Percentiles rank a stretch among this genome's conserved stretches.
phyloP scores from a whole-genome alignment of 768 basidiomycete genomes.

The Leucocoprinus birnbaumii region DNA sequence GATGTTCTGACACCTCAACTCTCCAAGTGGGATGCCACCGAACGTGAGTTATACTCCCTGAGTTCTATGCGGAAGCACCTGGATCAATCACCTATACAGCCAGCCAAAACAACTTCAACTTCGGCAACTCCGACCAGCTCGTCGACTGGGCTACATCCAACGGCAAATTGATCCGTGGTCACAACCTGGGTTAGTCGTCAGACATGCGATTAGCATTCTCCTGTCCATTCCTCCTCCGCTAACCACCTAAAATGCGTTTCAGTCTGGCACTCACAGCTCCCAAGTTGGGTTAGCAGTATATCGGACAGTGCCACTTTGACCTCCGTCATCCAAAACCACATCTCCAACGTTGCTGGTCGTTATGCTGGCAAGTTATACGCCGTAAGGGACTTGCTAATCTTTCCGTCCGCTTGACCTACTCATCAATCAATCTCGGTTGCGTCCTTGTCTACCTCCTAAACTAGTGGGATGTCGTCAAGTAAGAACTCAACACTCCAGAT shows the following conservation, averaged over 20 bases:
- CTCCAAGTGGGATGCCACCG: constrained; percentile 35
- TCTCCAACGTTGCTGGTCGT: constrained; percentile 25
- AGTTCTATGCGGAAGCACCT: background rate
- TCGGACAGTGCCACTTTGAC: constrained; percentile 21
- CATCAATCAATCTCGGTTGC: background rate
- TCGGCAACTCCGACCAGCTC: constrained; percentile 29
- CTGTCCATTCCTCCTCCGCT: background rate
- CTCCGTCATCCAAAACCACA: too few relatives aligned
- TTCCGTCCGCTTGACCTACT: too few relatives aligned
- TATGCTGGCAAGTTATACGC: constrained; percentile 36
- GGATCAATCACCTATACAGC: constrained; percentile 15
- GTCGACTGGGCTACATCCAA: constrained; percentile 38
- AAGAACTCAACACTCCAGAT: background rate
- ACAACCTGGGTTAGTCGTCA: constrained; percentile 27
- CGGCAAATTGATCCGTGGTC: constrained; percentile 37
- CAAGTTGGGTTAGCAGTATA: constrained; percentile 28
- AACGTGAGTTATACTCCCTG: constrained; percentile 21
- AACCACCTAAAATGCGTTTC: background rate
- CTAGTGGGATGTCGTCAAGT: constrained; percentile 31
- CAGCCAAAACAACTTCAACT: constrained; percentile 30
- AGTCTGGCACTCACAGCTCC: constrained; percentile 31
- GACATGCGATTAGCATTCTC: too few relatives aligned
- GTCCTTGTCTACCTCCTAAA: background rate
- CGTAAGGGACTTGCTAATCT: constrained; percentile 4
- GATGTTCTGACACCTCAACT: background rate